A percentile compares a stretch with the other conserved stretches of the same genome.
Evolutionary conservation across 2,329 filamentous ascomycete species (phyloP).

Genomic region (Karstenula rhodostoma): DNA sequence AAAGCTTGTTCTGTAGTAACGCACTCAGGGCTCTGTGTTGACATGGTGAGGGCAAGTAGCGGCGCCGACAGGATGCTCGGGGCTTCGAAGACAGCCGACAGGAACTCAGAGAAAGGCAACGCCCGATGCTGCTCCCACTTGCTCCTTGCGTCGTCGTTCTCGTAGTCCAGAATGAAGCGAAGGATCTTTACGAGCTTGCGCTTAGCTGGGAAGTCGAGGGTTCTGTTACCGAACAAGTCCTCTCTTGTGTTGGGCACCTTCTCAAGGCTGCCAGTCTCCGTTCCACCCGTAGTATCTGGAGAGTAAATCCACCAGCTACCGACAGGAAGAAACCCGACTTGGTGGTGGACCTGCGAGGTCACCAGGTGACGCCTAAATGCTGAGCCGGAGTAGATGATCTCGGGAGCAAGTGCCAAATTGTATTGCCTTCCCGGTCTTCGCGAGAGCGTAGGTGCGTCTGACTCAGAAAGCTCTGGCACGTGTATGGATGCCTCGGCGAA

Average conservation of each 20-base stretch:
- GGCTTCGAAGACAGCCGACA: constrained; percentile 61
- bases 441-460: constrained; percentile 34
- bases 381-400: constrained; percentile 85
- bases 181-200: constrained; percentile 91
- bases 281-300: constrained; percentile 16
- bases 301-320: constrained; percentile 88
- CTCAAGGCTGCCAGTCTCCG: constrained; percentile 55
- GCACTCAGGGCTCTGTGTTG: constrained; percentile 62
- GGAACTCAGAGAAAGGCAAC: constrained; percentile 65
- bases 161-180: constrained; percentile 73
- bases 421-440: constrained; percentile 76
- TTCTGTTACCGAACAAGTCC: constrained; percentile 83
- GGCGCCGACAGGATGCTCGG: constrained; percentile 72
- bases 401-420: constrained; percentile 82
- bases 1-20: constrained; percentile 75
- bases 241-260: constrained; percentile 89
- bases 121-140: constrained; percentile 67
- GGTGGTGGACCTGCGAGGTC: constrained; percentile 86
- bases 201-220: constrained; percentile 81
- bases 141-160: constrained; percentile 69
- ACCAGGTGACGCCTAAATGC: constrained; percentile 80
- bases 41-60: constrained; percentile 76
- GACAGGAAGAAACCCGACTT: constrained; percentile 92
- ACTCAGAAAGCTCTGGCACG: constrained; percentile 27
- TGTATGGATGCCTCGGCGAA: constrained; percentile 45